phyloP scores from a whole-genome alignment of 306 rosid species.

The Malus sieversii region DNA sequence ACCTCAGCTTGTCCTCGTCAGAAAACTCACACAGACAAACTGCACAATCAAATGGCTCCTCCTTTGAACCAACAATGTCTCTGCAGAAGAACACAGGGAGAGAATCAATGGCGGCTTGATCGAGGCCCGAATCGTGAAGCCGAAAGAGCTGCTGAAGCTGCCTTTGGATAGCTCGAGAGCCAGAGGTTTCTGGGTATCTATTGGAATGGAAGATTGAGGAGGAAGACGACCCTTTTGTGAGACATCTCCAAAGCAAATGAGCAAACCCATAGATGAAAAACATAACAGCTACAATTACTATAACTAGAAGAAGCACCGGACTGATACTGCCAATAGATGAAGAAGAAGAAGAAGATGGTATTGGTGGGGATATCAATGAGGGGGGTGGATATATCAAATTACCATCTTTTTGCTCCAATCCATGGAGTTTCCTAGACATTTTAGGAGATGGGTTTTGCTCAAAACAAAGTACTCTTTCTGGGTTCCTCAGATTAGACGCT shows the following conservation, averaged over 20 bases:
- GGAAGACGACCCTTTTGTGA: conserved; percentile 42
- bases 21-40: conserved; percentile 71
- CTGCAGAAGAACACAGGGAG: conserved; percentile 63
- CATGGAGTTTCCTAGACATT: conserved; percentile 29
- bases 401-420: conserved; percentile 19
- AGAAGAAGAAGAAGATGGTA: not conserved
- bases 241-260: conserved; percentile 56
- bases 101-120: conserved; percentile 57
- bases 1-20: conserved; percentile 53
- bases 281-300: conserved; percentile 56
- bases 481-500: not conserved
- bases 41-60: conserved; percentile 80
- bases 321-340: conserved; percentile 52
- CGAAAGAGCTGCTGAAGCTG: conserved; percentile 86
- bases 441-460: conserved; percentile 7
- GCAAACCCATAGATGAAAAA: conserved; percentile 59
- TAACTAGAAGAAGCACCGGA: conserved; percentile 51
- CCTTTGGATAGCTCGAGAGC: conserved; percentile 49
- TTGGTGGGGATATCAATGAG: conserved; percentile 21
- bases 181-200: conserved; percentile 37
- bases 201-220: conserved; percentile 46
- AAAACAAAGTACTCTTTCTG: not conserved
- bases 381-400: conserved; percentile 26
- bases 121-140: conserved; percentile 72
- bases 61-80: conserved; percentile 54